Evolutionary conservation across 2,329 filamentous ascomycete genomes (phyloP).

Genomic region (Aspergillus versicolor): DNA sequence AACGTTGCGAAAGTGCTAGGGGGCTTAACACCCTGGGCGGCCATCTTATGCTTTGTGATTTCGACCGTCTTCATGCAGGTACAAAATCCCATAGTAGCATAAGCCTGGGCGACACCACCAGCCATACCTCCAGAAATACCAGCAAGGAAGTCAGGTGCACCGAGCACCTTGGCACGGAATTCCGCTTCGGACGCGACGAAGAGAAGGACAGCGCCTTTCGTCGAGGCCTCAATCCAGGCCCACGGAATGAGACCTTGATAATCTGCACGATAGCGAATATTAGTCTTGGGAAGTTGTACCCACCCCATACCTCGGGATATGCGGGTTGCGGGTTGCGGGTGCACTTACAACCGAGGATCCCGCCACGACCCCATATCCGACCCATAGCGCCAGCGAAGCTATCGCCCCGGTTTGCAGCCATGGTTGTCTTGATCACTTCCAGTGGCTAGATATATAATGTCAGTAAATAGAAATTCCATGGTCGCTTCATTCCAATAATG

Average conservation of each 20-base stretch:
- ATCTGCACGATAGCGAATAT: conserved; percentile 56
- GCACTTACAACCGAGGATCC: conserved; percentile 83
- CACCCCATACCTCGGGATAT: conserved; percentile 15
- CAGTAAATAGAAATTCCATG: not conserved
- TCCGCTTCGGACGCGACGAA: conserved; percentile 99
- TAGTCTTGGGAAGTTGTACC: conserved; percentile 10
- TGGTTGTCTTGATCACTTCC: conserved; percentile 99
- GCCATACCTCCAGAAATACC: conserved; percentile 90
- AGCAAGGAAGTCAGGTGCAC: conserved; percentile 80
- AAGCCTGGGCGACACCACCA: conserved; percentile 94
- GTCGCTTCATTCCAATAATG: not conserved
- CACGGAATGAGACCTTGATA: conserved; percentile 99
- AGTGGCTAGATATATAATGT: conserved; percentile 64
- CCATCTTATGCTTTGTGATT: conserved; percentile 97
- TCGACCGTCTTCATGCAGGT: conserved; percentile 99
- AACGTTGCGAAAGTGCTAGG: conserved; percentile 93
- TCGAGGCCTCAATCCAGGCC: conserved; percentile 99
- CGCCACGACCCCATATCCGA: conserved; percentile 92
- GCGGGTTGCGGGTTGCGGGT: conserved; percentile 8
- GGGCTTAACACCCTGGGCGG: conserved; percentile 76
- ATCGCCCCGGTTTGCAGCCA: conserved; percentile 94
- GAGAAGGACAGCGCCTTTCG: conserved; percentile 97
- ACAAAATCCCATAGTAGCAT: conserved; percentile 99
- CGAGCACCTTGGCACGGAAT: conserved; percentile 81
- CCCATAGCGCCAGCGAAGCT: conserved; percentile 77